Evolutionary conservation across 305 asterid genomes (phyloP).

Genomic region (Ruellia speciosa): DNA sequence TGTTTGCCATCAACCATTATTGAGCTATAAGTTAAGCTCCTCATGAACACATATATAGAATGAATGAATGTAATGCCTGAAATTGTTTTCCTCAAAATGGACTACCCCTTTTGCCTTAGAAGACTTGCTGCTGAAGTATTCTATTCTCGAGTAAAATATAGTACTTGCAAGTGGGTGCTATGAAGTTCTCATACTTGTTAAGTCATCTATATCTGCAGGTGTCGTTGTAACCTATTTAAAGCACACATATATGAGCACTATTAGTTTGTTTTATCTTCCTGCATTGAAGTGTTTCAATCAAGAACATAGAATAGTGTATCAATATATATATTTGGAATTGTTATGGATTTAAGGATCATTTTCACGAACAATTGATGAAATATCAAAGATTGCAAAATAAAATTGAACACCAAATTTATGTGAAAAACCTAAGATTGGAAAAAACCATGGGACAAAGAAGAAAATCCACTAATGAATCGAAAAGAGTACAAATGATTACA

Average conservation of each 20-base stretch:
- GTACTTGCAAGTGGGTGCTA: slow-evolving; percentile 10
- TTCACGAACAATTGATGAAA: too few relatives aligned
- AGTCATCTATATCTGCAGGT: background rate
- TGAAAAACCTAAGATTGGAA: too few relatives aligned
- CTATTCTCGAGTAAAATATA: slow-evolving; percentile 8
- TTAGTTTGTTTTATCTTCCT: background rate
- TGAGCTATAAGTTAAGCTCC: slow-evolving; percentile 6
- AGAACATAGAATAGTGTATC: too few relatives aligned
- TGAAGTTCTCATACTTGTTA: slow-evolving; percentile 8
- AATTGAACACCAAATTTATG: too few relatives aligned
- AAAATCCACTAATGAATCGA: too few relatives aligned
- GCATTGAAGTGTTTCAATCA: too few relatives aligned
- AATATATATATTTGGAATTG: too few relatives aligned
- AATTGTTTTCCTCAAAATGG: too few relatives aligned
- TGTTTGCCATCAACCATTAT: slow-evolving; percentile 9
- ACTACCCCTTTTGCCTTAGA: background rate
- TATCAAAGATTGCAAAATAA: too few relatives aligned
- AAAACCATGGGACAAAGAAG: too few relatives aligned
- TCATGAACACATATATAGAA: slow-evolving; percentile 11
- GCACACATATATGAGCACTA: background rate
- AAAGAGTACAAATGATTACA: too few relatives aligned
- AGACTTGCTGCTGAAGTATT: slow-evolving; percentile 1
- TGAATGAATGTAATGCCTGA: background rate
- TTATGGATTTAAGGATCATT: too few relatives aligned
- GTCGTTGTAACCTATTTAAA: background rate